These are phyloP conservation scores for Paramecium biaurelia DNA, from an alignment of 73 alveolate species.

Conservation along the genomic window DNA sequence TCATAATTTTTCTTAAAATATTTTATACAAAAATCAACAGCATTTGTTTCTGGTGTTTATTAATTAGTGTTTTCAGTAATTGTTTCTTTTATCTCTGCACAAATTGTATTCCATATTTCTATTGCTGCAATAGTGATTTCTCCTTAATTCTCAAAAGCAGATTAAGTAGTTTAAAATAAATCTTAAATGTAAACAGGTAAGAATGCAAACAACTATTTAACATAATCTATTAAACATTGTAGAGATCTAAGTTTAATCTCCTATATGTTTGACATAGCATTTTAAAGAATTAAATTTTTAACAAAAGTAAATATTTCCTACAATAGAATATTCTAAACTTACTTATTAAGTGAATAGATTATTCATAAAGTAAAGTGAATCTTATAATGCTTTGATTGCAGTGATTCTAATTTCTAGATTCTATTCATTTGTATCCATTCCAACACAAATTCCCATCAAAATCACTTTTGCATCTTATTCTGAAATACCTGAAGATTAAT, in stretches of 20 bases:
- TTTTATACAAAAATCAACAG: background rate
- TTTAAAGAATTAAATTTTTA: background rate
- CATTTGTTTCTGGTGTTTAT: background rate
- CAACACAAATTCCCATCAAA: constrained; percentile 40
- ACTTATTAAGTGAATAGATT: background rate
- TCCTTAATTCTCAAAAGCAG: background rate
- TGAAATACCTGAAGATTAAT: background rate
- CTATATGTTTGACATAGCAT: background rate
- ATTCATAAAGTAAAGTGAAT: constrained; percentile 28
- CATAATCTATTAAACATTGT: background rate
- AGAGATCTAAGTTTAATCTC: background rate
- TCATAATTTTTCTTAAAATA: background rate
- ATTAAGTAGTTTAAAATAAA: background rate
- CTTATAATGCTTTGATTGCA: constrained; percentile 26
- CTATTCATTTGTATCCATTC: constrained; percentile 11
- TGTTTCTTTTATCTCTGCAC: constrained; percentile 8
- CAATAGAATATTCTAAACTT: background rate
- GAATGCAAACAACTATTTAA: background rate
- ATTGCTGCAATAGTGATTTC: background rate
- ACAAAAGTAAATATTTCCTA: background rate
- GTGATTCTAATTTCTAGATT: background rate
- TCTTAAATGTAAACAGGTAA: background rate
- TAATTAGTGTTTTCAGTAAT: background rate
- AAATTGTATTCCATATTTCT: constrained; percentile 23
- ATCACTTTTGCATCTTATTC: background rate